Conservation (phyloP, 2,329 filamentous ascomycete genomes). For the Alternaria solani region DNA sequence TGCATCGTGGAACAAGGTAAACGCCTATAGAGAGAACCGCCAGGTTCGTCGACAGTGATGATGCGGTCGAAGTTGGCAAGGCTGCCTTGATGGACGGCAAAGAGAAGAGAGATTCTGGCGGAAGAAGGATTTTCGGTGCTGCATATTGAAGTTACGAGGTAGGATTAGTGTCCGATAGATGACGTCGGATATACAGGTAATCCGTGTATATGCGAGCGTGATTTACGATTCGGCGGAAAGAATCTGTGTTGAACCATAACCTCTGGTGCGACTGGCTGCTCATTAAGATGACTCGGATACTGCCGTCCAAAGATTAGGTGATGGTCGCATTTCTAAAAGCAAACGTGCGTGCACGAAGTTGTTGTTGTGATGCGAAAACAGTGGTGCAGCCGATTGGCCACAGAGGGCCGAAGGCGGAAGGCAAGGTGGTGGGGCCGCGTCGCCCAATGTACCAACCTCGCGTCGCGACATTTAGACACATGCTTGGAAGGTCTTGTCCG, state of each 20-base stretch:
- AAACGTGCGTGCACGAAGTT: not conserved
- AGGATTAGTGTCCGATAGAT: not conserved
- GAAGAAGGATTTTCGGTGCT: constrained; percentile 8
- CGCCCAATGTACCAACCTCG: constrained; percentile 2
- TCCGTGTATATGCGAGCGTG: not conserved
- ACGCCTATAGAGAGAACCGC: constrained; percentile 28
- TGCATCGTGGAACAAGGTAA: constrained; percentile 29
- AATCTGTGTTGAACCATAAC: not conserved
- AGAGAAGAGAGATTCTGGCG: not conserved
- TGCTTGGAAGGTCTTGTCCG: not conserved
- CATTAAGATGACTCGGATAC: not conserved
- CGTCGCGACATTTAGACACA: constrained; percentile 1
- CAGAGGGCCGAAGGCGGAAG: not conserved
- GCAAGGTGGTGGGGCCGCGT: not conserved
- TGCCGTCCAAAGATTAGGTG: not conserved
- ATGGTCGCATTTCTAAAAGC: not conserved
- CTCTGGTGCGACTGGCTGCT: not conserved
- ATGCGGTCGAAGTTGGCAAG: constrained; percentile 9
- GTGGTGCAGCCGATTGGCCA: not conserved
- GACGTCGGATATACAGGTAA: not conserved
- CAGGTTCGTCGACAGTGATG: constrained; percentile 23
- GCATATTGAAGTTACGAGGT: constrained; percentile 3
- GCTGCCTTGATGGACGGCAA: constrained; percentile 22
- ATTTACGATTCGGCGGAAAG: not conserved
- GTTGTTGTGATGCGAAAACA: not conserved